Conservation (phyloP, 1,284 basidiomycete genomes). For the Austroboletus novae-zelandiae region DNA sequence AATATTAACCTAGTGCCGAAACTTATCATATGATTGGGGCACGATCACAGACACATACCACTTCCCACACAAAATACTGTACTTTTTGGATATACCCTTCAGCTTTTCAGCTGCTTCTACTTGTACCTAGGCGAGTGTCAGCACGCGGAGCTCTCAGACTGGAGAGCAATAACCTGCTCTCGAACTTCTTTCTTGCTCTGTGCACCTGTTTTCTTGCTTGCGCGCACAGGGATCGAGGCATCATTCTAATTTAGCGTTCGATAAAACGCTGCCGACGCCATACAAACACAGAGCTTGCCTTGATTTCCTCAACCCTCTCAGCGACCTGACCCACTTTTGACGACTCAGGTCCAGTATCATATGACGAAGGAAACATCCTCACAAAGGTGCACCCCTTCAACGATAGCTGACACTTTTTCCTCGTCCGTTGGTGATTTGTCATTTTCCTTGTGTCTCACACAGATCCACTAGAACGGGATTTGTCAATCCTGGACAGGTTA, state of each 20-base stretch:
- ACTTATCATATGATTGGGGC: background rate
- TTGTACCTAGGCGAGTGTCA: slow-evolving; percentile 46
- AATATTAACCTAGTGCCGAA: slow-evolving; percentile 55
- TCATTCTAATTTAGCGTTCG: slow-evolving; percentile 49
- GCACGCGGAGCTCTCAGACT: background rate
- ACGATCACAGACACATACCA: slow-evolving; percentile 42
- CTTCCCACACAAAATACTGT: slow-evolving; percentile 60
- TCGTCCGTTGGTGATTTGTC: slow-evolving; percentile 17
- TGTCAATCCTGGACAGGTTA: background rate
- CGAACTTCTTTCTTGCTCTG: slow-evolving; percentile 73
- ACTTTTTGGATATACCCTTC: slow-evolving; percentile 52
- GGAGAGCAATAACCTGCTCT: slow-evolving; percentile 41
- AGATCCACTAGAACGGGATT: slow-evolving; percentile 55
- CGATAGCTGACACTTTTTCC: slow-evolving; percentile 35
- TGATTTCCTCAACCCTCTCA: slow-evolving; percentile 54
- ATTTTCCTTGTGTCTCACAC: slow-evolving; percentile 45
- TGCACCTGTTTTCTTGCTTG: slow-evolving; percentile 67
- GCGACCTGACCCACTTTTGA: slow-evolving; percentile 55
- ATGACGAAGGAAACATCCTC: slow-evolving; percentile 17
- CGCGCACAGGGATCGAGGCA: slow-evolving; percentile 57
- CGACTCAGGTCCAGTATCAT: background rate
- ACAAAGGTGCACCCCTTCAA: slow-evolving; percentile 51
- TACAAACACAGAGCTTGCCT: slow-evolving; percentile 36
- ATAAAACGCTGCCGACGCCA: background rate
- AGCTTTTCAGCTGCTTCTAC: slow-evolving; percentile 53